A percentile compares a stretch with the other conserved stretches of the same genome.
Evolutionary conservation across 768 basidiomycete genomes (phyloP).

Genomic region (Collybia sordida): DNA sequence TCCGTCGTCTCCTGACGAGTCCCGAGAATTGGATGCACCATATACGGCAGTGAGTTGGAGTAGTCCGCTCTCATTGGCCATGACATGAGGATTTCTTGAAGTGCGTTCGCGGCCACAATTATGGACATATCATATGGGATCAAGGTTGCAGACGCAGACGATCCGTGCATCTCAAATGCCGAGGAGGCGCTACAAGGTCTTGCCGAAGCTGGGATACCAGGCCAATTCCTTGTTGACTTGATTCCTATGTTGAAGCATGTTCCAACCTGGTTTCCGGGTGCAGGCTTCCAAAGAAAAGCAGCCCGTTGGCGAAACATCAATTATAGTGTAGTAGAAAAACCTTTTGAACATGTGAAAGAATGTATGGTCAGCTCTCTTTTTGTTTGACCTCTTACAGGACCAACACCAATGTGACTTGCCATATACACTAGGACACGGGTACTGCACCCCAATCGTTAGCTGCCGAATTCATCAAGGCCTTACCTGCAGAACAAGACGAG

Average conservation of each 20-base stretch:
- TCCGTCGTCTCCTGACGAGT: not conserved
- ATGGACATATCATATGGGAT: constrained; percentile 15
- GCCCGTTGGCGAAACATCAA: constrained; percentile 31
- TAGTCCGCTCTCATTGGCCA: not conserved
- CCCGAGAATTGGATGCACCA: no score
- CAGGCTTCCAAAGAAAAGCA: constrained; percentile 40
- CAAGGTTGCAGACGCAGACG: constrained; percentile 18
- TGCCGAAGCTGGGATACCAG: constrained; percentile 15
- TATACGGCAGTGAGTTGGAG: constrained; percentile 23
- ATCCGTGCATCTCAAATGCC: constrained; percentile 22
- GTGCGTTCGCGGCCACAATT: constrained; percentile 8
- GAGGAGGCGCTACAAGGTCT: constrained; percentile 21
- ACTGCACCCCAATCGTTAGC: not conserved
- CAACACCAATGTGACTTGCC: constrained; percentile 1
- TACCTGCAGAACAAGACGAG: not conserved
- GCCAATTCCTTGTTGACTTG: constrained; percentile 21
- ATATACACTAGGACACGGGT: constrained; percentile 3
- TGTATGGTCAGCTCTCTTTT: constrained; percentile 14
- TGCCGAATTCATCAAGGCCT: no score
- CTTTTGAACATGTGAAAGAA: constrained; percentile 19
- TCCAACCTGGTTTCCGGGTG: constrained; percentile 49
- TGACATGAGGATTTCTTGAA: not conserved
- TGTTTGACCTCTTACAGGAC: constrained; percentile 6
- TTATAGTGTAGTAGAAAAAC: constrained; percentile 32
- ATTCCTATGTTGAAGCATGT: constrained; percentile 35